These are phyloP conservation scores for Strombidium stylifer DNA, from an alignment of 73 alveolate species.

Conservation along the genomic window DNA sequence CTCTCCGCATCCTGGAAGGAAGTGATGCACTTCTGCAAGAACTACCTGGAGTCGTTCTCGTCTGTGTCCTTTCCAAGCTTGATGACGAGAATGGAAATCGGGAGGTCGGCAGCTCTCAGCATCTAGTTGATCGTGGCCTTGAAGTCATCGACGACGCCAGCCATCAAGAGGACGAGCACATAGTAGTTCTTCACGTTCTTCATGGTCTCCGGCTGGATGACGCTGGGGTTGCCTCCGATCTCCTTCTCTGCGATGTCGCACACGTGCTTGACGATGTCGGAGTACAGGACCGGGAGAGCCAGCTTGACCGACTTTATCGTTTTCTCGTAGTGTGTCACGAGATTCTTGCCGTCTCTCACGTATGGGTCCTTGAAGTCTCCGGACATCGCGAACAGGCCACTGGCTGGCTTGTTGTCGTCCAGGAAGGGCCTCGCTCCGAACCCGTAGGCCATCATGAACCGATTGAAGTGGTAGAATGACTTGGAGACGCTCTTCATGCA, in stretches of 20 bases:
- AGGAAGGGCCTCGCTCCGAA: slow-evolving; percentile 52
- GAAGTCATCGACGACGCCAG: slow-evolving; percentile 66
- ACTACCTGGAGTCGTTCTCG: slow-evolving; percentile 49
- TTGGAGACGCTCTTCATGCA: slow-evolving; percentile 15
- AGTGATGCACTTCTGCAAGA: slow-evolving; percentile 1
- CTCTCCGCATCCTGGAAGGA: slow-evolving; percentile 50
- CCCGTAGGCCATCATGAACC: slow-evolving; percentile 46
- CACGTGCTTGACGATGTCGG: slow-evolving; percentile 8
- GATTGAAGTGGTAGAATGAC: slow-evolving; percentile 31
- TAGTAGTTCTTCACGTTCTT: slow-evolving; percentile 40
- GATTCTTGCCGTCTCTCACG: slow-evolving; percentile 19
- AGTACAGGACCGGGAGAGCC: slow-evolving; percentile 49
- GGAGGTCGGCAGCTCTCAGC: slow-evolving; percentile 43
- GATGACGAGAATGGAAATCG: slow-evolving; percentile 45
- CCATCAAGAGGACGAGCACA: slow-evolving; percentile 48
- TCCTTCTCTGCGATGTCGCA: slow-evolving; percentile 31
- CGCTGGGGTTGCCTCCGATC: slow-evolving; percentile 1
- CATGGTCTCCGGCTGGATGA: slow-evolving; percentile 21
- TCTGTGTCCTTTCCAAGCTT: slow-evolving; percentile 48
- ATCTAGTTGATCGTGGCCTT: slow-evolving; percentile 40
- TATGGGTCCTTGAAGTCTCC: slow-evolving; percentile 52
- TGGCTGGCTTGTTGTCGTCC: slow-evolving; percentile 23
- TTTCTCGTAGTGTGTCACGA: slow-evolving; percentile 17
- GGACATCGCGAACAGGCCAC: slow-evolving; percentile 40
- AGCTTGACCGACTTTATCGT: slow-evolving; percentile 53